Percentiles rank a stretch among this genome's conserved stretches.
Conservation (phyloP, 148 eudicot species). For the Nepenthes gracilis region DNA sequence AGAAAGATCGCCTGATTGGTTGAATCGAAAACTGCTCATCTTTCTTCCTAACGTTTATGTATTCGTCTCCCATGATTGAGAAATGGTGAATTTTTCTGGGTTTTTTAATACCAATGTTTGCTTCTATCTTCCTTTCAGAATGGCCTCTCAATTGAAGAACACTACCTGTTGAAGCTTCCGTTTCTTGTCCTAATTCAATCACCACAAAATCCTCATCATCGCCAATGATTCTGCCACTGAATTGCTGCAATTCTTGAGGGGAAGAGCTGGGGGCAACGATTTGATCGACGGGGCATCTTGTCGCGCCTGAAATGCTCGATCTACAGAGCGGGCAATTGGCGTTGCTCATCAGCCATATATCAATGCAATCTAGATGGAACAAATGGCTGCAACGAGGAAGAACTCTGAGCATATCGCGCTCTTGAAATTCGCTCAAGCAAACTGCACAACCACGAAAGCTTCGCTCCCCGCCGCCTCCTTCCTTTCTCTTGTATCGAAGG, state of each 20-base stretch:
- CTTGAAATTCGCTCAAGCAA: conserved; percentile 59
- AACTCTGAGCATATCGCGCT: conserved; percentile 43
- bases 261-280: conserved; percentile 71
- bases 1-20: conserved; percentile 40
- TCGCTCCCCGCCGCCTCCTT: conserved; percentile 4
- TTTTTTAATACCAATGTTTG: conserved; percentile 5
- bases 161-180: conserved; percentile 13
- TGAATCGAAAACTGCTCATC: conserved; percentile 23
- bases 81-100: conserved; percentile 18
- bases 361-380: conserved; percentile 81
- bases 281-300: conserved; percentile 27
- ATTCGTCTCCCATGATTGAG: conserved; percentile 48
- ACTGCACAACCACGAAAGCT: conserved; percentile 55
- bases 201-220: conserved; percentile 42
- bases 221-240: conserved; percentile 9
- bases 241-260: conserved; percentile 39
- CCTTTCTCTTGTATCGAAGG: conserved; percentile 31
- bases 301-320: conserved; percentile 49
- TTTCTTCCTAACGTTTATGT: conserved; percentile 16
- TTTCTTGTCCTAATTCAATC: conserved; percentile 33
- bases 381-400: conserved; percentile 62
- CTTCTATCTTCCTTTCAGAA: conserved; percentile 29
- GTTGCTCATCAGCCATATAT: conserved; percentile 67
- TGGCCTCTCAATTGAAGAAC: conserved; percentile 9
- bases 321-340: conserved; percentile 85